Evolutionary conservation across 352 stramenopile species (phyloP).

Genomic region (Peronospora farinosa): DNA sequence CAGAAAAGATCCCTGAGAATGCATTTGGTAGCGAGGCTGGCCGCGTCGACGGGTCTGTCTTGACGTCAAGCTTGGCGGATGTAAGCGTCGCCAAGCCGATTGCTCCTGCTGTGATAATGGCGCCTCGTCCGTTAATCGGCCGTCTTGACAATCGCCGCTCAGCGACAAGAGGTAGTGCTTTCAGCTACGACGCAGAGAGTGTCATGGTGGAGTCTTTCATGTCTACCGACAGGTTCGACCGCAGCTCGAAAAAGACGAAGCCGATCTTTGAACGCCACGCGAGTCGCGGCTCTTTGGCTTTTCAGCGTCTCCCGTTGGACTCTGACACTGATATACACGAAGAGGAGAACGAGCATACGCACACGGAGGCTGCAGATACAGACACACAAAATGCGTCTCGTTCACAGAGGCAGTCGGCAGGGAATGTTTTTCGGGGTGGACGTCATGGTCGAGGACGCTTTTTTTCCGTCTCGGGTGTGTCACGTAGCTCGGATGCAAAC

Average conservation of each 20-base stretch:
- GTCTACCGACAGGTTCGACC: slow-evolving; percentile 59
- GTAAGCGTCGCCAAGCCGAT: slow-evolving; percentile 24
- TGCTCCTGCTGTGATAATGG: slow-evolving; percentile 28
- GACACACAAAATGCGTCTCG: slow-evolving; percentile 6
- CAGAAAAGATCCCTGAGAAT: slow-evolving; percentile 62
- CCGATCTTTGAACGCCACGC: slow-evolving; percentile 73
- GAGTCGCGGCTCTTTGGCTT: slow-evolving; percentile 78
- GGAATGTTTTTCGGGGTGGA: slow-evolving; percentile 61
- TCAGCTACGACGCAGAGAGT: slow-evolving; percentile 86
- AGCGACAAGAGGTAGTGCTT: slow-evolving; percentile 59
- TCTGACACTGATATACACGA: slow-evolving; percentile 13
- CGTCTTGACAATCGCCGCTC: slow-evolving; percentile 32
- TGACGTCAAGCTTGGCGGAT: slow-evolving; percentile 27
- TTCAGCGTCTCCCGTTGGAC: slow-evolving; percentile 47
- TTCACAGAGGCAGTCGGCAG: slow-evolving; percentile 29
- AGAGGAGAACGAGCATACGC: neutral
- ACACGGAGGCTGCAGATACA: slow-evolving; percentile 16
- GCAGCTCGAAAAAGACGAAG: slow-evolving; percentile 37
- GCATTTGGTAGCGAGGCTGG: slow-evolving; percentile 25
- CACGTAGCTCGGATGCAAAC: slow-evolving; percentile 1
- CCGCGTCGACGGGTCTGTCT: slow-evolving; percentile 15
- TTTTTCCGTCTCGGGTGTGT: slow-evolving; percentile 33
- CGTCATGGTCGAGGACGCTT: slow-evolving; percentile 53
- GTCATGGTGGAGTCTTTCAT: slow-evolving; percentile 88
- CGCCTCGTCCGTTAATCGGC: slow-evolving; percentile 22